A percentile compares a stretch with the other conserved stretches of the same genome.
Conservation (phyloP, 2,329 filamentous ascomycete species). For the Alternaria alternata region DNA sequence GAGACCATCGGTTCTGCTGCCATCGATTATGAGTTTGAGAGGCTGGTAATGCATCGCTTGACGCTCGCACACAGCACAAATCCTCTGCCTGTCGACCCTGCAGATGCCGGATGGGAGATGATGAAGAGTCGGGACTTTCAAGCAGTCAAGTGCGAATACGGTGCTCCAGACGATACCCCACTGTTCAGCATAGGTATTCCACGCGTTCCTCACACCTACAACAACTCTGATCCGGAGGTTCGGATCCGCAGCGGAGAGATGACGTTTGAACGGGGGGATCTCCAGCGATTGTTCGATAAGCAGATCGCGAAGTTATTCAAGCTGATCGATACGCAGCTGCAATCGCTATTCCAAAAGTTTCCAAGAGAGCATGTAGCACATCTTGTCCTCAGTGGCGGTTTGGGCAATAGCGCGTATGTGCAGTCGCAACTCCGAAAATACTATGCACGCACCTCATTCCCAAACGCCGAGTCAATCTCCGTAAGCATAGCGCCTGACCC, state of each 20-base stretch:
- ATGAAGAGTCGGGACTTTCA: conserved; percentile 53
- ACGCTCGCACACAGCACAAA: conserved; percentile 35
- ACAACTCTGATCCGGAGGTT: conserved; percentile 39
- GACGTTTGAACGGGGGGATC: conserved; percentile 43
- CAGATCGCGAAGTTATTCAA: conserved; percentile 48
- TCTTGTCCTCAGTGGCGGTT: conserved; percentile 54
- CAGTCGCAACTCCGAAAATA: conserved; percentile 45
- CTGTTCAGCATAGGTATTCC: conserved; percentile 50
- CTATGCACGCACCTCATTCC: conserved; percentile 39
- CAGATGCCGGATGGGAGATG: conserved; percentile 53
- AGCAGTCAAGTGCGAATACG: conserved; percentile 53
- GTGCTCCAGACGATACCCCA: conserved; percentile 47
- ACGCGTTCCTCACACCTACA: conserved; percentile 41
- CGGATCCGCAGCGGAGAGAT: conserved; percentile 48
- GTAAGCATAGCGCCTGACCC: conserved; percentile 57
- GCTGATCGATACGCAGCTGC: conserved; percentile 48
- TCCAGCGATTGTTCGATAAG: conserved; percentile 47
- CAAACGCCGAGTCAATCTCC: conserved; percentile 34
- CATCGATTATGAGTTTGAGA: conserved; percentile 53
- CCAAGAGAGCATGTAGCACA: conserved; percentile 43
- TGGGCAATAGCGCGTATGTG: conserved; percentile 55
- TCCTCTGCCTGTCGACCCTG: conserved; percentile 40
- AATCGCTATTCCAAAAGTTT: conserved; percentile 37
- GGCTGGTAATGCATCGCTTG: conserved; percentile 43
- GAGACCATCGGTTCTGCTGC: conserved; percentile 54